Evolutionary conservation across 148 eudicot species (phyloP), one percentile per base, ranked within the genome.

Genomic region (Bassia scoparia): DNA sequence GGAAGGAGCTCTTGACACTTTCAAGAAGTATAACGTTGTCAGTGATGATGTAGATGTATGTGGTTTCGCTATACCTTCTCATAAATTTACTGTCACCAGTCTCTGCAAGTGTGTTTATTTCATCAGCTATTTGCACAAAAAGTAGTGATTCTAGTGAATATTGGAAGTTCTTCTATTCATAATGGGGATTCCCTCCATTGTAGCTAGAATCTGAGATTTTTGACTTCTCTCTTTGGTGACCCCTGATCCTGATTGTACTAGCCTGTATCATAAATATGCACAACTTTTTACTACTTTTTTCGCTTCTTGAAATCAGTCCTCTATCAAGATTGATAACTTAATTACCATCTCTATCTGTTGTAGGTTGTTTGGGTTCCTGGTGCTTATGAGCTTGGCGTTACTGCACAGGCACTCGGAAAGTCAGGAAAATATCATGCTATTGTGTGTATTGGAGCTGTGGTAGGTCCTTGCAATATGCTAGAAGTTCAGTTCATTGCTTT

Each of bases 311-410:
- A 35, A 20, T 20, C 14, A 29, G 52, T 72, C 50, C 49, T 24
- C 55, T 63, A 11, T 31, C 14, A 24, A 16, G 48, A 38, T 18
- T 31, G 33, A 8, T 35, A 17, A 12, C 58, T 35, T 11, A 2
- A 10, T 21, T 38, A 0, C 38, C 6, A 18, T 23, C 41, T 34
- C 68, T 50, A 61, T 49, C 3, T 67, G 15, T 50, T 23, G 37
- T 84, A 96, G 99, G 99, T 96, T 64, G 83, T 96, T 59, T 96
- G 99, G 99, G 99, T 96, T 80, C 99, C 99, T 66, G 99, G 99
- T 70, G 84, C 92, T 80, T 96, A 87, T 69, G 99, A 96, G 84
- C 89, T 96, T 67, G 96, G 89, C n/a, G 73, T 96, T 49, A 90
- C 83, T 77, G 99, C 99, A 54, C 90, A 92, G 71, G 82, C 68